Conservation (phyloP, 148 eudicot genomes). For the Vaccinium darrowii region DNA sequence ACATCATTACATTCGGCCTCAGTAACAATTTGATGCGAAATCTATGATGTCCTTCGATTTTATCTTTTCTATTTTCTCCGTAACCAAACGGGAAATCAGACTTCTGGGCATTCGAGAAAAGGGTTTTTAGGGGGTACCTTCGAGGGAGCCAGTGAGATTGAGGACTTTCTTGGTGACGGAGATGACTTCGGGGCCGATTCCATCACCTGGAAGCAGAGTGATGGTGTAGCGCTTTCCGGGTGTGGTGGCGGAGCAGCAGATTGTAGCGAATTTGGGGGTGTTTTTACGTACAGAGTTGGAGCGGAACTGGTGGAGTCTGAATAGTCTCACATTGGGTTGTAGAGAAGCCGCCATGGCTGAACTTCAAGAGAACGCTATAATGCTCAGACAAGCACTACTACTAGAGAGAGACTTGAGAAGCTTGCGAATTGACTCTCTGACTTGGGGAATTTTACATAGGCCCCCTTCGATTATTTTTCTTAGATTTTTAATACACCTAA, state of each 20-base stretch:
- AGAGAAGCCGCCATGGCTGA: conserved; percentile 59
- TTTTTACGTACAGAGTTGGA: conserved; percentile 13
- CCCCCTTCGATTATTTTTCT: too few relatives aligned
- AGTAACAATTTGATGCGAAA: neutral
- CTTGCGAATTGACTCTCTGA: too few relatives aligned
- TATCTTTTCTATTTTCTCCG: neutral
- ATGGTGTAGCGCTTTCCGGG: conserved; percentile 54
- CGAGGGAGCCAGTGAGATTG: conserved; percentile 54
- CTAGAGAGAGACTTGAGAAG: too few relatives aligned
- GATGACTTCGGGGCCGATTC: conserved; percentile 91
- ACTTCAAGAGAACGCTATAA: too few relatives aligned
- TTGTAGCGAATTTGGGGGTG: conserved; percentile 9
- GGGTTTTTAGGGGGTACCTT: conserved; percentile 43
- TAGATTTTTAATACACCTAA: too few relatives aligned
- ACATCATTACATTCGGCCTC: neutral
- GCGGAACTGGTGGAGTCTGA: conserved; percentile 28
- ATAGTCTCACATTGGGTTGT: conserved; percentile 38
- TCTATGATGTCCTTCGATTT: neutral
- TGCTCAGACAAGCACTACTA: too few relatives aligned
- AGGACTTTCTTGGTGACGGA: conserved; percentile 80
- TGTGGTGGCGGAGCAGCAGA: conserved; percentile 54
- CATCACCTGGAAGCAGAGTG: conserved; percentile 94
- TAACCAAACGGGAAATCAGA: neutral
- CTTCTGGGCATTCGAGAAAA: neutral
- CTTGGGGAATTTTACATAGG: too few relatives aligned